These are phyloP conservation scores for Colletotrichum caudatum DNA, from an alignment of 2,329 filamentous ascomycete genomes.

Conservation along the genomic window DNA sequence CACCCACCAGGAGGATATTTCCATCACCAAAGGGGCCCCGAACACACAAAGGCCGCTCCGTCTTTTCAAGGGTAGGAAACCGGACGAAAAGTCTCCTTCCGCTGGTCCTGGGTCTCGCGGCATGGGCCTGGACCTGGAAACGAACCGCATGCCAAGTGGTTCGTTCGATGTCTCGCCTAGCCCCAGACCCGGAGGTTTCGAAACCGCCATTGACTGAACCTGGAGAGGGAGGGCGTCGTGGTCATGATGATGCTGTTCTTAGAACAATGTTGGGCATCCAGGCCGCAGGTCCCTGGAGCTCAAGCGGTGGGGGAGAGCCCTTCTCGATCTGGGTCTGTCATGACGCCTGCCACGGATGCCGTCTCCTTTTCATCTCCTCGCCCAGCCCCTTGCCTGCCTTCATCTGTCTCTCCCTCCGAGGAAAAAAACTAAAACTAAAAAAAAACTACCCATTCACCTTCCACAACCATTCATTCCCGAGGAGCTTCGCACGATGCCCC, in stretches of 20 bases:
- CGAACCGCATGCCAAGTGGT: conserved; percentile 8
- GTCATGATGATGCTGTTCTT: neutral
- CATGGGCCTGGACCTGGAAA: neutral
- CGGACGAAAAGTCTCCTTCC: conserved; percentile 38
- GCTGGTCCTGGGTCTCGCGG: neutral
- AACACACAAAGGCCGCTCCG: conserved; percentile 9
- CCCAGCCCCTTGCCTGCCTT: conserved; percentile 1
- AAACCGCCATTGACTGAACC: conserved; percentile 14
- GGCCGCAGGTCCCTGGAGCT: neutral
- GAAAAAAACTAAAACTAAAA: no score
- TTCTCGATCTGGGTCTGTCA: conserved; percentile 1
- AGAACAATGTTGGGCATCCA: neutral
- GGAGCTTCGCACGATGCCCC: conserved; percentile 3
- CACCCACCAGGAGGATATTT: neutral
- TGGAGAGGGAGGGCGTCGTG: conserved; percentile 14
- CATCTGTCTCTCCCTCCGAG: neutral
- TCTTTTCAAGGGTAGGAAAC: conserved; percentile 33
- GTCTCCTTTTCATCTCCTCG: conserved; percentile 13
- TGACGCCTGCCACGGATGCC: conserved; percentile 5
- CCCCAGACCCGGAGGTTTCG: conserved; percentile 28
- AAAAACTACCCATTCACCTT: neutral
- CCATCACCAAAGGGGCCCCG: neutral
- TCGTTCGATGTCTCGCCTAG: conserved; percentile 38
- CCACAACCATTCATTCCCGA: conserved; percentile 5
- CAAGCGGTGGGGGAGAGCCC: neutral